Percentiles rank a stretch among this genome's conserved stretches.
These are phyloP conservation scores for Xylaria polymorpha DNA, from an alignment of 2,329 filamentous ascomycete species.

Conservation along the genomic window DNA sequence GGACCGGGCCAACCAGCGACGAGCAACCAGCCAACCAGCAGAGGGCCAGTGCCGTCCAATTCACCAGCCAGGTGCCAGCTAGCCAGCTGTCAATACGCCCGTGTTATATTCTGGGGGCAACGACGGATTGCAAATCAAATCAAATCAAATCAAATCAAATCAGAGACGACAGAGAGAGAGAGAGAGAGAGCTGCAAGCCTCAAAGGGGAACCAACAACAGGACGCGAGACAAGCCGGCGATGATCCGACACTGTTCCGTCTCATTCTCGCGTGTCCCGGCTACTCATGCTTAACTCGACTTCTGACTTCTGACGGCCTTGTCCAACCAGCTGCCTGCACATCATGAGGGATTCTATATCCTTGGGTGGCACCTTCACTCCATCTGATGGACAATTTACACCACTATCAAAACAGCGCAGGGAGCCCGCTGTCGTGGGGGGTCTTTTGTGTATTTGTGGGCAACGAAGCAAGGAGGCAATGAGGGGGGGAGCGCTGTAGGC, in stretches of 20 bases:
- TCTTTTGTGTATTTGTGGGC: not conserved
- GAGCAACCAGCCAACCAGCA: not conserved
- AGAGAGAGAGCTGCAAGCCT: constrained; percentile 11
- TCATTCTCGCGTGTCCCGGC: constrained; percentile 22
- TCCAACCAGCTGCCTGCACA: not conserved
- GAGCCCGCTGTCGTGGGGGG: not conserved
- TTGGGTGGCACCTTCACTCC: not conserved
- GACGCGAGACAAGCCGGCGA: constrained; percentile 7
- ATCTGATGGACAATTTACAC: not conserved
- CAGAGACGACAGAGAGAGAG: not conserved
- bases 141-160: not conserved
- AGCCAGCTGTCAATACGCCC: constrained; percentile 35
- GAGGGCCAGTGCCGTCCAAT: constrained; percentile 9
- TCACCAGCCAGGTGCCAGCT: constrained; percentile 22
- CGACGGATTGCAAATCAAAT: not conserved
- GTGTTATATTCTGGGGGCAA: not conserved
- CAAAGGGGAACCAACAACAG: not conserved
- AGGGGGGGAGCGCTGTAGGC: constrained; percentile 11
- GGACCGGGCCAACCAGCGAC: constrained; percentile 13
- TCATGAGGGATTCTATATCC: not conserved
- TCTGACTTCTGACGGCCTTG: constrained; percentile 3
- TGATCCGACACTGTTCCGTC: constrained; percentile 22
- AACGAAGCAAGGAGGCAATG: not conserved
- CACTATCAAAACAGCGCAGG: not conserved
- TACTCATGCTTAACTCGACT: constrained; percentile 5